Evolutionary conservation across 208 protist genomes (phyloP).

Genomic region (Entamoeba moshkovskii): DNA sequence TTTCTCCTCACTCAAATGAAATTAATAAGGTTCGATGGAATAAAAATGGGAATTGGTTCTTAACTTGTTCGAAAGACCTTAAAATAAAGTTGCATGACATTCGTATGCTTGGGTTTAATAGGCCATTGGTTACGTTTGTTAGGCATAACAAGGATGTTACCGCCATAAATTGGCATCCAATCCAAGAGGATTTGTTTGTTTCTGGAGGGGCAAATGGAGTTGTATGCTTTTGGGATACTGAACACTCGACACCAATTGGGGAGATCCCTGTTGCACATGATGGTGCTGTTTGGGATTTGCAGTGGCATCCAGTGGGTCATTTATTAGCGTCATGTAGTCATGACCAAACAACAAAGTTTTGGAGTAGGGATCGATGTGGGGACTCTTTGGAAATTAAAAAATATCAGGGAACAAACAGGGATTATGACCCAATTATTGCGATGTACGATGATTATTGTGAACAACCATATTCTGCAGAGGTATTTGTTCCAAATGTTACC

Average conservation of each 20-base stretch:
- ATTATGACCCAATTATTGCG: no score
- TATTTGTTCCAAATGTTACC: no score
- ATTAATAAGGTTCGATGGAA: neutral
- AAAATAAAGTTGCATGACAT: constrained; percentile 55
- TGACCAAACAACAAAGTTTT: neutral
- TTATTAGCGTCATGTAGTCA: neutral
- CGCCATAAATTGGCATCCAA: constrained; percentile 55
- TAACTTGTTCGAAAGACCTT: constrained; percentile 32
- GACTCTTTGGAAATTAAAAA: no score
- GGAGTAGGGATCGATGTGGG: no score
- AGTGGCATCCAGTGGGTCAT: neutral
- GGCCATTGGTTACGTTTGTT: constrained; percentile 51
- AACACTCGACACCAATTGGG: neutral
- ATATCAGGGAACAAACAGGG: no score
- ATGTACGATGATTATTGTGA: no score
- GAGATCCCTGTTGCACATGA: neutral
- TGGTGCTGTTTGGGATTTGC: neutral
- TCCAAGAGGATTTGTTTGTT: constrained; percentile 57
- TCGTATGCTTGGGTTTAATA: constrained; percentile 45
- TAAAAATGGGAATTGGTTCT: neutral
- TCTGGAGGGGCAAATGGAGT: constrained; percentile 52
- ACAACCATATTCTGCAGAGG: no score
- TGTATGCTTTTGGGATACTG: constrained; percentile 52
- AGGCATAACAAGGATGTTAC: constrained; percentile 58
- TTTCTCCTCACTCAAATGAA: constrained; percentile 28